Evolutionary conservation across 306 rosid species (phyloP).

Genomic region (Prosopis cineraria): DNA sequence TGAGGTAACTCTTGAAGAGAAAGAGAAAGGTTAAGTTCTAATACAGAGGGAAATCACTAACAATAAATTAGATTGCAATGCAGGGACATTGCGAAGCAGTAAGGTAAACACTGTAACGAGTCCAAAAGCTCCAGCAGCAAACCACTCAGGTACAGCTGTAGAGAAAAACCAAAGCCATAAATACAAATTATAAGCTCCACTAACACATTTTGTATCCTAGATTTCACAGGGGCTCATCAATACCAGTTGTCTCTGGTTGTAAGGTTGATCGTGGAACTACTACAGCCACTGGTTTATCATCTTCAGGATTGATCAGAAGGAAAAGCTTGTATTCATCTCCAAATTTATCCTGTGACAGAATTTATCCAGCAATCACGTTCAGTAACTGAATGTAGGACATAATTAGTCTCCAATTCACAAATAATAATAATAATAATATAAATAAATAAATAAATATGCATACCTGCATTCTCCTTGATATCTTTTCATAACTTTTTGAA

Average conservation of each 20-base stretch:
- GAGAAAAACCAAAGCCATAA: constrained; percentile 25
- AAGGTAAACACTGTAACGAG: constrained; percentile 85
- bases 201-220: neutral
- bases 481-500: constrained; percentile 85
- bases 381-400: constrained; percentile 26
- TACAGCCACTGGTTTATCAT: constrained; percentile 93
- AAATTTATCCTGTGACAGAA: constrained; percentile 67
- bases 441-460: neutral
- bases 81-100: constrained; percentile 91
- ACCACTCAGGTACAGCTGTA: constrained; percentile 97
- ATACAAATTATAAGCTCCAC: constrained; percentile 22
- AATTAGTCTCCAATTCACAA: constrained; percentile 23
- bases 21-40: neutral
- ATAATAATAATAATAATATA: too few relatives aligned
- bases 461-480: constrained; percentile 82
- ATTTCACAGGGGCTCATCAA: constrained; percentile 27
- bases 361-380: constrained; percentile 18
- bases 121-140: constrained; percentile 94
- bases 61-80: constrained; percentile 83
- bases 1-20: neutral
- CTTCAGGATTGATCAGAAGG: constrained; percentile 94
- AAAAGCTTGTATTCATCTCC: constrained; percentile 86
- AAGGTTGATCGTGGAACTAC: constrained; percentile 87
- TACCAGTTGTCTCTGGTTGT: constrained; percentile 93
- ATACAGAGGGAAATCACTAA: constrained; percentile 45